Evolutionary conservation across 2,329 filamentous ascomycete genomes (phyloP), one percentile per base, ranked within the genome.

Genomic region (Beauveria varroae): DNA sequence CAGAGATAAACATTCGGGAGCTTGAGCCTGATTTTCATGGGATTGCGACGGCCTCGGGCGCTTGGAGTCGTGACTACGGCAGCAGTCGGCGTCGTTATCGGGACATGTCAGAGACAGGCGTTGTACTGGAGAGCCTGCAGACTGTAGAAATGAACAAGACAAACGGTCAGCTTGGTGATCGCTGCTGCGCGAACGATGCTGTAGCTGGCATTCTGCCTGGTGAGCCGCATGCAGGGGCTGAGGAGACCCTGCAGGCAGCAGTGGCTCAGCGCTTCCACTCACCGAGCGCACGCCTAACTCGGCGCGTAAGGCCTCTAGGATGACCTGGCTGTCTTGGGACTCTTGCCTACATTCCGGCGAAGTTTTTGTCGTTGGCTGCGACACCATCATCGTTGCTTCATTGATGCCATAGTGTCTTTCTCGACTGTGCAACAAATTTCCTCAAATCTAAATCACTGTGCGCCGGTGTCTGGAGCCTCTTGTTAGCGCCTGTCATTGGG

Each of bases 261-360:
- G 41, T 51, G 57, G 40, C 50, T 53, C 49, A 60, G 57, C 57
- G 57, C 49, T 37, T 60, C 37, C 57, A 77, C 76, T 68, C 71
- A 78, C 76, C 69, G 69, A 67, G 52, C 69, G 73, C 18, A 75
- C 69, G 60, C 75, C 76, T 62, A 77, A 74, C 62, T 75, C 69
- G 22, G 67, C 69, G 63, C 72, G 73, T 64, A 77, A 71, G 60
- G 70, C 70, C 41, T 75, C 71, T 2, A 76, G 65, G 28, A 79
- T 68, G 28, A 70, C 68, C 68, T 79, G 77, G 69, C 75, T 80
- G 66, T 80, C 77, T 65, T 79, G 77, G 8, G 75, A 68, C 57
- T 71, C 74, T 5, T 71, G 49, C 50, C n/a, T 53, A 30, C 30
- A 4, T 18, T 47, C 49, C 57, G 18, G 28, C 41, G 50, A 26